Evolutionary conservation across 2,329 filamentous ascomycete genomes (phyloP).

Genomic region (Fusarium kyushuense): DNA sequence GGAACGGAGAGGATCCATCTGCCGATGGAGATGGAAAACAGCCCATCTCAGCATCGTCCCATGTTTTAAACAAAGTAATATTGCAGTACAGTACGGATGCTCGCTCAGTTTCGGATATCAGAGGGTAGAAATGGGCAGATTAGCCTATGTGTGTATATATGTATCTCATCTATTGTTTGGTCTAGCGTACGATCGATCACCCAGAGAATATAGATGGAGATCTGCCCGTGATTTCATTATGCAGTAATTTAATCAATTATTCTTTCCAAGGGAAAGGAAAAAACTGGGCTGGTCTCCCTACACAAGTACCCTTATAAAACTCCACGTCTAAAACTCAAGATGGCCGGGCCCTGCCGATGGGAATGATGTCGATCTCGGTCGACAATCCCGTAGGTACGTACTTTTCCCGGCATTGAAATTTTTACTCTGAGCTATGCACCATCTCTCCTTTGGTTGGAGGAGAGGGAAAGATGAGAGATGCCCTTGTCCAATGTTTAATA

Average conservation of each 20-base stretch:
- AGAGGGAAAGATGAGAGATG: conserved; percentile 6
- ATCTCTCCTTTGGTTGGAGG: conserved; percentile 18
- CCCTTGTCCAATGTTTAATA: neutral
- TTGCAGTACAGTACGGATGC: neutral
- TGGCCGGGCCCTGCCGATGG: conserved; percentile 44
- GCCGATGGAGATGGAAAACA: conserved; percentile 1
- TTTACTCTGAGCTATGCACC: conserved; percentile 18
- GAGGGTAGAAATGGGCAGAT: conserved; percentile 23
- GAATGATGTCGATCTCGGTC: conserved; percentile 45
- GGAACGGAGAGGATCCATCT: conserved; percentile 9
- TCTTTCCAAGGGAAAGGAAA: neutral
- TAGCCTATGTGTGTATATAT: neutral
- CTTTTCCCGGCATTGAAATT: neutral
- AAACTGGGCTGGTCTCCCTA: neutral
- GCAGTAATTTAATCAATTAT: neutral
- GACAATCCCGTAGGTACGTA: conserved; percentile 30
- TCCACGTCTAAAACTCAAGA: conserved; percentile 11
- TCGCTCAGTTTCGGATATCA: conserved; percentile 32
- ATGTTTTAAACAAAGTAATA: neutral
- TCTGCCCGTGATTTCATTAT: neutral
- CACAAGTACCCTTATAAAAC: neutral
- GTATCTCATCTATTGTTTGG: conserved; percentile 3
- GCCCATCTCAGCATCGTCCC: conserved; percentile 1
- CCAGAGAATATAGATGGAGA: conserved; percentile 25
- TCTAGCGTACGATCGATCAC: conserved; percentile 22